Evolutionary conservation across 2,329 filamentous ascomycete species (phyloP).

Genomic region (Xenosphaeropsis pyriputrescens): DNA sequence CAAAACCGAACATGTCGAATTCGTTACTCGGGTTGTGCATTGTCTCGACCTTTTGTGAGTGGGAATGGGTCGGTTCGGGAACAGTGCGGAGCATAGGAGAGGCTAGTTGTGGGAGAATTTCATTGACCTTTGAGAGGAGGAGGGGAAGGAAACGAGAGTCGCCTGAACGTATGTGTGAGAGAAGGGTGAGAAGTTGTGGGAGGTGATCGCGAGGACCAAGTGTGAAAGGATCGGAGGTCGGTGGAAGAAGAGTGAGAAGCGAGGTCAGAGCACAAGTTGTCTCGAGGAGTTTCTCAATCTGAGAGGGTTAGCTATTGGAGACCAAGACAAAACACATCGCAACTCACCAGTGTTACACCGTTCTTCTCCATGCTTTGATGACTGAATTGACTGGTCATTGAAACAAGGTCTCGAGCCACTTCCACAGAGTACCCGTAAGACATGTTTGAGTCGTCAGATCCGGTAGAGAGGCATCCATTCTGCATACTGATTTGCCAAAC

Average conservation of each 20-base stretch:
- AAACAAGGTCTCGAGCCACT: conserved; percentile 44
- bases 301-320: conserved; percentile 2
- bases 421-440: conserved; percentile 50
- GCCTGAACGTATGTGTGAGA: conserved; percentile 59
- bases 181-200: conserved; percentile 49
- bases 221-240: conserved; percentile 45
- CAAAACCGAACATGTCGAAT: conserved; percentile 52
- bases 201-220: conserved; percentile 61
- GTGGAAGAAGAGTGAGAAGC: conserved; percentile 50
- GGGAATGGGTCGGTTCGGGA: conserved; percentile 27
- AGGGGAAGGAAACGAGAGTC: conserved; percentile 66
- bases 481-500: conserved; percentile 46
- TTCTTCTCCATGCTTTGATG: conserved; percentile 61
- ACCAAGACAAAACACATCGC: not conserved
- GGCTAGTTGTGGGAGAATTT: conserved; percentile 48
- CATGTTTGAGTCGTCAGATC: conserved; percentile 33
- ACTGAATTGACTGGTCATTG: conserved; percentile 58
- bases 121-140: conserved; percentile 60
- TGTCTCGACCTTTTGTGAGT: conserved; percentile 9
- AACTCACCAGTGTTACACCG: conserved; percentile 55
- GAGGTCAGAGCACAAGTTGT: conserved; percentile 61
- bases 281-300: conserved; percentile 69
- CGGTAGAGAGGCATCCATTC: conserved; percentile 33
- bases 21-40: conserved; percentile 11
- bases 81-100: conserved; percentile 45